These are phyloP conservation scores for Agrostemma githago DNA, from an alignment of 148 eudicot genomes.

Conservation along the genomic window DNA sequence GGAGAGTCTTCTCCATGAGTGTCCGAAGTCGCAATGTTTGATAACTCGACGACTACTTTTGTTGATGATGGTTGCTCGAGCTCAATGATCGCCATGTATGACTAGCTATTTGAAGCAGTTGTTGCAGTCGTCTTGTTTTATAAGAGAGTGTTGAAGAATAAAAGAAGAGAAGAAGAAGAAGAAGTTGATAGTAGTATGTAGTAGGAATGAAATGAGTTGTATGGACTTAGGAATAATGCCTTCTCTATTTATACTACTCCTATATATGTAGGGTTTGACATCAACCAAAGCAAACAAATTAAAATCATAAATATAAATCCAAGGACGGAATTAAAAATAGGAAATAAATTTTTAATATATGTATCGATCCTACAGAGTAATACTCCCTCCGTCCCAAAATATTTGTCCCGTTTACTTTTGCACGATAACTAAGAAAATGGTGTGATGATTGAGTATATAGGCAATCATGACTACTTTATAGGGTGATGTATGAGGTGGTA, in stretches of 20 bases:
- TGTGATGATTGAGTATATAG: no score
- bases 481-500: no score
- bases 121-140: neutral
- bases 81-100: constrained; percentile 67
- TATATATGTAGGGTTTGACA: constrained; percentile 29
- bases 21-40: constrained; percentile 70
- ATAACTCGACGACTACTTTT: constrained; percentile 32
- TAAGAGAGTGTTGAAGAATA: constrained; percentile 4
- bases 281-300: neutral
- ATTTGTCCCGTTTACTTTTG: no score
- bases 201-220: constrained; percentile 24
- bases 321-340: no score
- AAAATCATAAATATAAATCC: no score
- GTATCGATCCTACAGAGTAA: no score
- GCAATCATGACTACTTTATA: no score
- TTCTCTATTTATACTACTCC: constrained; percentile 24
- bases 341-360: no score
- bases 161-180: constrained; percentile 3
- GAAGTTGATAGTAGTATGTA: no score
- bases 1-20: constrained; percentile 98
- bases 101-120: neutral
- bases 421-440: no score
- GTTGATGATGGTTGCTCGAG: constrained; percentile 41
- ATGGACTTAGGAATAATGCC: neutral
- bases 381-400: no score